These are phyloP conservation scores for Eimeria zaria DNA, from an alignment of 169 alveolate genomes.

Conservation along the genomic window DNA sequence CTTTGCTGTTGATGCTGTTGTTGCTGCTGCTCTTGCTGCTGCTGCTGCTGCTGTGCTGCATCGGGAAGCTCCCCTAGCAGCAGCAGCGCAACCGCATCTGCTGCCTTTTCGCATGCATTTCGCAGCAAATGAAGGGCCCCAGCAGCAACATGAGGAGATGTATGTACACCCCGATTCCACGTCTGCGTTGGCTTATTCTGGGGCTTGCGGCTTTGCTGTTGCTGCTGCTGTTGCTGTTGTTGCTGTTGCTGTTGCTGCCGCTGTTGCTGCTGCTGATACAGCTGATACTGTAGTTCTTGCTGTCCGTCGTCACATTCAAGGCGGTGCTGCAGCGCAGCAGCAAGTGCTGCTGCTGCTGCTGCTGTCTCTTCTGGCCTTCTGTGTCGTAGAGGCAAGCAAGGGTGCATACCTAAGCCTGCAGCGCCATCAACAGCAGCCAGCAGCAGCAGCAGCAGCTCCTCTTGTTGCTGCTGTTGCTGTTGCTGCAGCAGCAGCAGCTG, in stretches of 20 bases:
- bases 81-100: background rate
- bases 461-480: constrained; percentile 37
- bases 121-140: constrained; percentile 33
- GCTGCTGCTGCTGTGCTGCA: constrained; percentile 9
- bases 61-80: background rate
- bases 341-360: constrained; percentile 23
- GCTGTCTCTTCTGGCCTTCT: background rate
- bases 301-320: background rate
- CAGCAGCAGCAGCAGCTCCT: constrained; percentile 50
- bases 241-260: constrained; percentile 47
- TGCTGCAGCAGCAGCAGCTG: too few species aligned
- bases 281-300: background rate
- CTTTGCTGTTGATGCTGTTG: too few species aligned
- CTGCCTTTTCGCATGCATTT: background rate
- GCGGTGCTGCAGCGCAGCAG: background rate
- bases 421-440: constrained; percentile 37
- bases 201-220: background rate
- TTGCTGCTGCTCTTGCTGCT: too few species aligned
- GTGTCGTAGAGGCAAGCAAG: background rate
- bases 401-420: background rate
- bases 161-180: background rate
- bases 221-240: background rate
- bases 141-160: constrained; percentile 33
- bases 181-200: background rate
- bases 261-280: too few species aligned